These are phyloP conservation scores for Cunninghamia lanceolata DNA, from an alignment of 75 land plant species.

Conservation along the genomic window DNA sequence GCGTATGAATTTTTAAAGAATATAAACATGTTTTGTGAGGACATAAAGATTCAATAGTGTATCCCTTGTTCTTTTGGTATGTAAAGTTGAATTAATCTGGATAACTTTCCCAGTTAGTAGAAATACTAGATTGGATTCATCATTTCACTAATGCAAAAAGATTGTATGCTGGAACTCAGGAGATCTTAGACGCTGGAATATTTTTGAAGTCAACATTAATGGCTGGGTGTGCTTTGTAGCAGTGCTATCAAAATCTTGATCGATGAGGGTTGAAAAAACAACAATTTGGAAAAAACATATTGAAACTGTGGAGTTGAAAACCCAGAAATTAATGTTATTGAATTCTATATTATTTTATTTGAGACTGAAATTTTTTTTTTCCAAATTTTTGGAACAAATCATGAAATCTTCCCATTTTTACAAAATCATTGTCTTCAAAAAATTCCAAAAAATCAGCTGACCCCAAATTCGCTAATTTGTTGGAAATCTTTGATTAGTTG, in stretches of 20 bases:
- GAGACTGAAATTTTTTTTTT: too few species aligned
- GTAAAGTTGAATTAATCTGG: neutral
- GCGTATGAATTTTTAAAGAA: neutral
- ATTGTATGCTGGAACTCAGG: neutral
- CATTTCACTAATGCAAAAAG: neutral
- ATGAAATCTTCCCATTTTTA: too few species aligned
- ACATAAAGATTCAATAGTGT: neutral
- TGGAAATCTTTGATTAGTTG: too few species aligned
- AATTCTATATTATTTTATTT: too few species aligned
- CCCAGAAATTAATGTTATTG: too few species aligned
- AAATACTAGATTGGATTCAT: neutral
- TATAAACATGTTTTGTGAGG: neutral
- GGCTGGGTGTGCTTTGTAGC: neutral
- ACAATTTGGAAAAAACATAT: too few species aligned
- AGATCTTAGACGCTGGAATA: neutral
- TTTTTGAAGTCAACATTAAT: neutral
- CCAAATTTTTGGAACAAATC: too few species aligned
- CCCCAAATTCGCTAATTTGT: too few species aligned
- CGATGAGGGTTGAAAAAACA: neutral
- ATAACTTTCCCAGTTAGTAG: neutral
- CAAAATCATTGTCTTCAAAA: too few species aligned
- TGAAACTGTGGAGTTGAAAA: too few species aligned
- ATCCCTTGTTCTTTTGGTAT: neutral
- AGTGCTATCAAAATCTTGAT: neutral
- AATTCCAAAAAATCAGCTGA: too few species aligned